phyloP scores from a whole-genome alignment of 1,284 basidiomycete species.

The Ceratorhiza oryzae-sativae region DNA sequence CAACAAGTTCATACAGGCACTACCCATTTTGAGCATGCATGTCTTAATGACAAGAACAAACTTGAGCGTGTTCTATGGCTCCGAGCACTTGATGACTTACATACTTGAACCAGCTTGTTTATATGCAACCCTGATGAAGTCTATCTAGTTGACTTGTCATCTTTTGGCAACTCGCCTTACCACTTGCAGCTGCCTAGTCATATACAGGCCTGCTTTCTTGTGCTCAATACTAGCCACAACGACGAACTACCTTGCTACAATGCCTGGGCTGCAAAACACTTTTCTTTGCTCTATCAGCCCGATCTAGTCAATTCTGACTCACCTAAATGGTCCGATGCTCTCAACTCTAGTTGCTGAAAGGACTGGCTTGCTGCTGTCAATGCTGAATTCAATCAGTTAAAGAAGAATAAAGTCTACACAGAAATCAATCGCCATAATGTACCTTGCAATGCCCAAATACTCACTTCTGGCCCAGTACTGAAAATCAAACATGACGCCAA shows the following conservation, averaged over 20 bases:
- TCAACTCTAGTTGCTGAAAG: neutral
- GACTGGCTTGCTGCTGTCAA: constrained; percentile 11
- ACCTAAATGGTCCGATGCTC: neutral
- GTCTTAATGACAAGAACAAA: neutral
- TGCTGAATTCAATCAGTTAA: neutral
- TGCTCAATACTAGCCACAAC: neutral
- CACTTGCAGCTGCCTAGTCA: neutral
- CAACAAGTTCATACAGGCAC: neutral
- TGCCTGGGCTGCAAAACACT: neutral
- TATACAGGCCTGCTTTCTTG: neutral
- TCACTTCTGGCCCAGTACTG: neutral
- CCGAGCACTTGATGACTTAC: neutral
- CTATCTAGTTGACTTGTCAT: neutral
- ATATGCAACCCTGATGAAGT: constrained; percentile 6
- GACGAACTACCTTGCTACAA: neutral
- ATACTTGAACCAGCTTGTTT: neutral
- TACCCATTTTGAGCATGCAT: neutral
- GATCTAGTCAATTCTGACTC: neutral
- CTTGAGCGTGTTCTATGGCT: neutral
- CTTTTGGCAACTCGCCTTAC: neutral
- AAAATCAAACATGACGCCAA: neutral
- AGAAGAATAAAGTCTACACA: neutral
- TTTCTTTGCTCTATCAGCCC: neutral
- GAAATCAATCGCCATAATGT: neutral
- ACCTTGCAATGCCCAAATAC: neutral